Evolutionary conservation across 495 filamentous ascomycete species (phyloP).

Genomic region (Penicillium canariense): DNA sequence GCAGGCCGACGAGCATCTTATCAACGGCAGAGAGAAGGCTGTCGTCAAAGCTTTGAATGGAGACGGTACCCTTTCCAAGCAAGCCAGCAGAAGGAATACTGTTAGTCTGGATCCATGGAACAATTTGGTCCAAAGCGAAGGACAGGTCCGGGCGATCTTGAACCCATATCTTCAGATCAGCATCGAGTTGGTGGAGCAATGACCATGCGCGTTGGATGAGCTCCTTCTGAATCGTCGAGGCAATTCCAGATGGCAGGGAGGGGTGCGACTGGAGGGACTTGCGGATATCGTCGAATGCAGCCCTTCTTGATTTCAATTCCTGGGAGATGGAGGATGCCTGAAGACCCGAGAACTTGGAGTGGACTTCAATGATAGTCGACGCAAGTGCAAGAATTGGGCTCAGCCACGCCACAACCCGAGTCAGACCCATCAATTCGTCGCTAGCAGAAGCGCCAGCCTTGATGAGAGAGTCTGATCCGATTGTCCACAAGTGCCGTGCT

Average conservation of each 20-base stretch:
- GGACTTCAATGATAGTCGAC: conserved; percentile 50
- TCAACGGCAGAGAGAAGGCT: conserved; percentile 59
- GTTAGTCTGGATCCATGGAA: conserved; percentile 40
- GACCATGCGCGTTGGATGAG: conserved; percentile 44
- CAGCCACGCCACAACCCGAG: conserved; percentile 46
- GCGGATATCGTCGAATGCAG: conserved; percentile 39
- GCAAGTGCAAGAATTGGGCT: conserved; percentile 47
- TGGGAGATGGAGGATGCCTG: conserved; percentile 40
- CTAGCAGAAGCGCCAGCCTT: conserved; percentile 22
- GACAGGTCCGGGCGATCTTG: conserved; percentile 55
- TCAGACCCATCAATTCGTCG: conserved; percentile 19
- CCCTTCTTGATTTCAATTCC: conserved; percentile 49
- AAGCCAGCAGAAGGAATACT: conserved; percentile 6
- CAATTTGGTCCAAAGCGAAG: conserved; percentile 62
- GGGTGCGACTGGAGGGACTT: conserved; percentile 48
- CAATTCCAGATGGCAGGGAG: conserved; percentile 52
- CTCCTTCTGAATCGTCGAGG: conserved; percentile 41
- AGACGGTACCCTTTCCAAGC: conserved; percentile 16
- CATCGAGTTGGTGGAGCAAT: conserved; percentile 43
- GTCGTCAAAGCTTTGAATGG: conserved; percentile 48
- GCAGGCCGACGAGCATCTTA: conserved; percentile 69
- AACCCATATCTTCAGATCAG: conserved; percentile 41
- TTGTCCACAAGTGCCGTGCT: conserved; percentile 44
- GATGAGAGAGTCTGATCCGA: conserved; percentile 28
- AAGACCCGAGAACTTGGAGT: conserved; percentile 56